These are phyloP conservation scores for Thuja plicata DNA, from an alignment of 83 land plant genomes.

Conservation along the genomic window DNA sequence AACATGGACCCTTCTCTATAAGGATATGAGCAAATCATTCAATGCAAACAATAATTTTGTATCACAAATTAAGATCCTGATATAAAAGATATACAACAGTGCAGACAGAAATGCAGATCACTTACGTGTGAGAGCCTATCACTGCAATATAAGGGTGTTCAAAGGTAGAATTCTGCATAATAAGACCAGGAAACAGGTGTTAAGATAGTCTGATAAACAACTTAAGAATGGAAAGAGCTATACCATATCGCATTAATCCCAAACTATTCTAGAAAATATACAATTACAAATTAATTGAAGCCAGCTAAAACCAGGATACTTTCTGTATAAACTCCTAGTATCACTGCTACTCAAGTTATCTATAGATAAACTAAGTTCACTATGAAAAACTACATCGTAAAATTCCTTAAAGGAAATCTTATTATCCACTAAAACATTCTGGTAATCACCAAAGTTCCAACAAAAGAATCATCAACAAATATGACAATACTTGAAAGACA, in stretches of 20 bases:
- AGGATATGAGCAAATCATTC: neutral
- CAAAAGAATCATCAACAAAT: neutral
- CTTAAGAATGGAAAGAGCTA: neutral
- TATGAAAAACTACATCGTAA: neutral
- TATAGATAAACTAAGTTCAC: neutral
- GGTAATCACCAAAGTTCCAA: neutral
- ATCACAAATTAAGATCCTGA: neutral
- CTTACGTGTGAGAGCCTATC: constrained; percentile 94
- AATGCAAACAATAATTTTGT: neutral
- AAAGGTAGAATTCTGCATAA: constrained; percentile 90
- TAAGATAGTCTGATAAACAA: neutral
- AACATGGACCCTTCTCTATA: neutral
- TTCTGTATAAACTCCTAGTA: neutral
- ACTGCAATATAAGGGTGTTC: constrained; percentile 87
- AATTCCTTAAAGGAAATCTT: neutral
- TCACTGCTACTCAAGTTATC: neutral
- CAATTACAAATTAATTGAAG: neutral
- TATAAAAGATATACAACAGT: neutral
- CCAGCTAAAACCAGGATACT: neutral
- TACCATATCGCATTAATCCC: neutral
- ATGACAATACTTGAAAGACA: neutral
- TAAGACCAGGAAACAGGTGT: neutral
- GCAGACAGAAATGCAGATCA: neutral
- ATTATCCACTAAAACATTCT: neutral
- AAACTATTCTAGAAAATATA: neutral